Evolutionary conservation across 139 green algal species (phyloP), one percentile per base, ranked within the genome.

Genomic region (Picochlorum costavermella): DNA sequence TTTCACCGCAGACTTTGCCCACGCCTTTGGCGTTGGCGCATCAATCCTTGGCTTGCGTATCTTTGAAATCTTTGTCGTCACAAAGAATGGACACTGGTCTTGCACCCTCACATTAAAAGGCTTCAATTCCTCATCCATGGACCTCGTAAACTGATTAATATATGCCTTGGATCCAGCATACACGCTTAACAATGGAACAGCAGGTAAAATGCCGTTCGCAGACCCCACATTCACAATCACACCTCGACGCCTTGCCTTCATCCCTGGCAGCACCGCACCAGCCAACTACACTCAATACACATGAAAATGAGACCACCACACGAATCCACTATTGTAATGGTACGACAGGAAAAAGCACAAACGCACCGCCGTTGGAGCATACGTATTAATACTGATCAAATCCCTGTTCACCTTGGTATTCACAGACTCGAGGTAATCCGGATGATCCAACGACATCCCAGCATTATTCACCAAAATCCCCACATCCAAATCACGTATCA

Each of bases 401-500:
- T 81, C 49, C 5, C 67, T 36, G 6, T 86, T 71, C 5, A 61
- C 28, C 23, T 75, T 40, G 12, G 75, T 66, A 33, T 75, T 64
- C 1, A 90, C 28, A 25, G 62, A 46, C 26, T 88, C 57, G n/a
- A 86, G 70, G 65, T 81, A 90, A 48, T 90, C 73, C 11, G 84
- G 75, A 64, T 95, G 76, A 46, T 86, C 81, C 58, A 95, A 92
- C 1, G 77, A 87, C 66, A 91, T 64, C 16, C 87, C 87, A 6
- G 83, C 88, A 57, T 95, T 95, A 77, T 95, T 95, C 29, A 95
- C 72, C 17, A 95, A 81, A 10, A 95, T 49, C 23, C 84, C 87
- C 10, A 95, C 71, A n/a, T 92, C 77, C 31, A 84, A 57, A 33
- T 26, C 51, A 12, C 67, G 46, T 13, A 87, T 50, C 5, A 40